Conservation (phyloP, 345 rosid genomes). For the Eutrema japonicum region DNA sequence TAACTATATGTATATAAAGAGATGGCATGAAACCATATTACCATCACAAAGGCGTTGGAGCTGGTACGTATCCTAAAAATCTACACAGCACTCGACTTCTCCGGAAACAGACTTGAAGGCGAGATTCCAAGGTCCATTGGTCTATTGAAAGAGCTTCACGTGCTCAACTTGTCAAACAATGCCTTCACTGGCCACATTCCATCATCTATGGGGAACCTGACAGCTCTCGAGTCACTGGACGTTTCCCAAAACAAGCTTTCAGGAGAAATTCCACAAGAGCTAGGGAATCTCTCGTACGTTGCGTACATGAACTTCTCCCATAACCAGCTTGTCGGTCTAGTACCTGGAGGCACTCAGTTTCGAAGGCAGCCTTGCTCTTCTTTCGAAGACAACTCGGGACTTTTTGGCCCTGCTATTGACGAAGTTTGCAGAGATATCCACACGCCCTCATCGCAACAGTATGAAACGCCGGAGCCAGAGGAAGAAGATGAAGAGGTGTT, state of each 20-base stretch:
- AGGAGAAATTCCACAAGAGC: constrained; percentile 7
- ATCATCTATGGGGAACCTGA: neutral
- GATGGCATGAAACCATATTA: neutral
- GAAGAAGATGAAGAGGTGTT: neutral
- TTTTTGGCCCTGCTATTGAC: neutral
- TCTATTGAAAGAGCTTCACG: neutral
- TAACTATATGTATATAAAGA: neutral
- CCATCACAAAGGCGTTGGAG: neutral
- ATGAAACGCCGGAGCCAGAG: neutral
- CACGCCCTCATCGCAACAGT: neutral
- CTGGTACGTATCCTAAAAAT: neutral
- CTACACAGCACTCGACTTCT: constrained; percentile 1
- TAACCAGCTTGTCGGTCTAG: neutral
- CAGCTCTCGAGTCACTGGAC: constrained; percentile 1
- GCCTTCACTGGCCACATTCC: constrained; percentile 1
- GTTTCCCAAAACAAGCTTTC: constrained; percentile 11
- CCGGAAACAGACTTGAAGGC: neutral
- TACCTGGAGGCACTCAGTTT: constrained; percentile 4
- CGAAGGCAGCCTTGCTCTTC: constrained; percentile 8
- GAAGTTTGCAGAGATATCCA: neutral
- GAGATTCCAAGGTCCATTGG: neutral
- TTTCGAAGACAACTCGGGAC: neutral
- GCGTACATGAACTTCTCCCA: neutral
- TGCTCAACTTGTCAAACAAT: neutral
- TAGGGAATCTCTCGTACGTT: neutral